A percentile compares a stretch with the other conserved stretches of the same genome.
These are phyloP conservation scores for Leccinum ochraceum DNA, from an alignment of 768 basidiomycete species.

Conservation along the genomic window DNA sequence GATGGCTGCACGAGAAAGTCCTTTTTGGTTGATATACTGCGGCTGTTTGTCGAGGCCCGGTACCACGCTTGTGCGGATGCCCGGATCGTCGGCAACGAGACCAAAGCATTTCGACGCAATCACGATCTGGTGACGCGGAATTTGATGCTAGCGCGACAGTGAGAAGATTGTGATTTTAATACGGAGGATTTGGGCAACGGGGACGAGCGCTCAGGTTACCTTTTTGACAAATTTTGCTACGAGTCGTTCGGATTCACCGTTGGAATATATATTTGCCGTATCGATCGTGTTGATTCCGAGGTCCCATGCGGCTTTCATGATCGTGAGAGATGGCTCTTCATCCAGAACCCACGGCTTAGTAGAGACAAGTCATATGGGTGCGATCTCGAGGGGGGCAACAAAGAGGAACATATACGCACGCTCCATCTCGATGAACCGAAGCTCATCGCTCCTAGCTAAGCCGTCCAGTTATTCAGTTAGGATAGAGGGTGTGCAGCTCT, in stretches of 20 bases:
- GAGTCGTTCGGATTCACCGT: constrained; percentile 38
- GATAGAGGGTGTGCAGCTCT: neutral
- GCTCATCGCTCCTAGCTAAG: constrained; percentile 29
- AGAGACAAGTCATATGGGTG: neutral
- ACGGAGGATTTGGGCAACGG: neutral
- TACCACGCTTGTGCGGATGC: neutral
- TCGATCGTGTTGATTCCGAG: constrained; percentile 41
- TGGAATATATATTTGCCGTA: constrained; percentile 33
- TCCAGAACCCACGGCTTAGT: constrained; percentile 28
- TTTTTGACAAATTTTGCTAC: constrained; percentile 39
- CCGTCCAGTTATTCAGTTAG: neutral
- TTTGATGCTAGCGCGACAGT: constrained; percentile 25
- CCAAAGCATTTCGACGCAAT: constrained; percentile 32
- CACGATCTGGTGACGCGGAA: constrained; percentile 35
- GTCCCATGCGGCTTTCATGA: constrained; percentile 42
- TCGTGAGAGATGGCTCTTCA: constrained; percentile 28
- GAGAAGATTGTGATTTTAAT: neutral
- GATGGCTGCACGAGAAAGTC: constrained; percentile 39
- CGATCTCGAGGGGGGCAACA: neutral
- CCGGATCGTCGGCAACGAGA: constrained; percentile 13
- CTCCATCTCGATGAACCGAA: constrained; percentile 32
- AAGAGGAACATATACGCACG: constrained; percentile 14
- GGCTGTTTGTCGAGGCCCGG: constrained; percentile 8
- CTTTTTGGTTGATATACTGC: constrained; percentile 34
- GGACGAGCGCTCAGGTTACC: constrained; percentile 10